Conservation (phyloP, 2,329 filamentous ascomycete genomes). For the Arthroderma sp. region DNA sequence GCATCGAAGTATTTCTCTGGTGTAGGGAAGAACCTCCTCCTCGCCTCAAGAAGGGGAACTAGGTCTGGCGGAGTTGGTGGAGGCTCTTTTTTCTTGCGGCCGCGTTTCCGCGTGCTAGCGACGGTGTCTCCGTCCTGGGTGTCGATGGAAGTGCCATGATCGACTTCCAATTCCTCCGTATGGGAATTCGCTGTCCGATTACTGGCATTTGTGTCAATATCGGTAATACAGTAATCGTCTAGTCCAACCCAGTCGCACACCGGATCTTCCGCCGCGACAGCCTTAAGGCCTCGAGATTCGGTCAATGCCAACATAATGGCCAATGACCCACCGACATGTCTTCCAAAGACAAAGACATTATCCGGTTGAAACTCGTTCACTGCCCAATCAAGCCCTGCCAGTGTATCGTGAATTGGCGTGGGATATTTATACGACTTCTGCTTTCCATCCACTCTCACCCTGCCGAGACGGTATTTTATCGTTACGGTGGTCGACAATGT, state of each 20-base stretch:
- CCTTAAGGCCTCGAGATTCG: slow-evolving; percentile 24
- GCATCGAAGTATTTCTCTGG: slow-evolving; percentile 33
- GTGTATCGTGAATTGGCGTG: slow-evolving; percentile 30
- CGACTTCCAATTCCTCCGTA: neutral
- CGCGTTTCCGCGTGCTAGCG: slow-evolving; percentile 7
- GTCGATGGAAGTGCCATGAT: neutral
- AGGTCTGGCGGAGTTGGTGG: slow-evolving; percentile 22
- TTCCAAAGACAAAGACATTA: slow-evolving; percentile 24
- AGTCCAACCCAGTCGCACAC: slow-evolving; percentile 31
- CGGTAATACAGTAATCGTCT: slow-evolving; percentile 29
- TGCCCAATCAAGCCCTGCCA: slow-evolving; percentile 31
- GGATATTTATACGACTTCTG: slow-evolving; percentile 22
- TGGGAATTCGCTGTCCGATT: neutral
- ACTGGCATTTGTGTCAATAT: slow-evolving; percentile 5
- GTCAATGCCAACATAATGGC: slow-evolving; percentile 35
- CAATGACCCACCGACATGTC: slow-evolving; percentile 31
- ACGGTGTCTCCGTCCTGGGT: neutral
- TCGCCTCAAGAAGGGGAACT: slow-evolving; percentile 25
- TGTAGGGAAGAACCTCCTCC: slow-evolving; percentile 26
- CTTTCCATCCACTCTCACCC: neutral
- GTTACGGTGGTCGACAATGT: slow-evolving; percentile 29
- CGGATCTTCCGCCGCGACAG: slow-evolving; percentile 26
- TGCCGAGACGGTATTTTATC: slow-evolving; percentile 31
- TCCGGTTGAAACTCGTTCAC: slow-evolving; percentile 21
- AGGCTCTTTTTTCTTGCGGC: slow-evolving; percentile 13